These are phyloP conservation scores for Verbascum thapsus DNA, from an alignment of 257 asterid genomes.

Conservation along the genomic window DNA sequence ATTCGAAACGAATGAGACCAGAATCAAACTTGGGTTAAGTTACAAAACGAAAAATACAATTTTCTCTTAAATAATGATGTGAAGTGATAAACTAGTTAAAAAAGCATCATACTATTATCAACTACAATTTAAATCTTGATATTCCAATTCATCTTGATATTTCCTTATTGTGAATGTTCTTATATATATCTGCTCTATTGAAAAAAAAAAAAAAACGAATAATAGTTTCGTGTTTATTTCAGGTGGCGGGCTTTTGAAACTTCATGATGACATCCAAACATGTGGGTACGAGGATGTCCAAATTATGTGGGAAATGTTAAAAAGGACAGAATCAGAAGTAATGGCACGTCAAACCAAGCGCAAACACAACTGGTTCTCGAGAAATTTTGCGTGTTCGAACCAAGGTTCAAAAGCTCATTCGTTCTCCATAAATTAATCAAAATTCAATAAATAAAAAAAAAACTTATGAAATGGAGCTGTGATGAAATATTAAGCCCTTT, in stretches of 20 bases:
- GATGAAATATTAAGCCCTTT: not conserved
- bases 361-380: constrained; percentile 59
- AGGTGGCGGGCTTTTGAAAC: constrained; percentile 87
- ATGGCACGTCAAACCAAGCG: constrained; percentile 47
- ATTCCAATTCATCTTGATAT: too few species aligned
- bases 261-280: constrained; percentile 81
- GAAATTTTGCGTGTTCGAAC: constrained; percentile 52
- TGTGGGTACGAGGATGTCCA: constrained; percentile 95
- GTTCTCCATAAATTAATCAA: constrained; percentile 36
- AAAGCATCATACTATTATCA: too few species aligned
- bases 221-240: too few species aligned
- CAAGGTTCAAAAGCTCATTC: constrained; percentile 36
- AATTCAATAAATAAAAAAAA: constrained; percentile 36
- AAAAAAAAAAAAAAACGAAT: too few species aligned
- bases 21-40: too few species aligned
- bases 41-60: too few species aligned
- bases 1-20: too few species aligned
- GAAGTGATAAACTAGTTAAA: too few species aligned
- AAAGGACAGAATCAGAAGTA: constrained; percentile 55
- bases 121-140: too few species aligned
- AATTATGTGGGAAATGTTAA: constrained; percentile 97
- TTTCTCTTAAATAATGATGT: too few species aligned
- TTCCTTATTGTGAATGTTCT: too few species aligned
- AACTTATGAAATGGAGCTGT: not conserved
- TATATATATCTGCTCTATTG: too few species aligned